phyloP scores from a whole-genome alignment of 2,329 filamentous ascomycete species.

The Talaromyces sp. region DNA sequence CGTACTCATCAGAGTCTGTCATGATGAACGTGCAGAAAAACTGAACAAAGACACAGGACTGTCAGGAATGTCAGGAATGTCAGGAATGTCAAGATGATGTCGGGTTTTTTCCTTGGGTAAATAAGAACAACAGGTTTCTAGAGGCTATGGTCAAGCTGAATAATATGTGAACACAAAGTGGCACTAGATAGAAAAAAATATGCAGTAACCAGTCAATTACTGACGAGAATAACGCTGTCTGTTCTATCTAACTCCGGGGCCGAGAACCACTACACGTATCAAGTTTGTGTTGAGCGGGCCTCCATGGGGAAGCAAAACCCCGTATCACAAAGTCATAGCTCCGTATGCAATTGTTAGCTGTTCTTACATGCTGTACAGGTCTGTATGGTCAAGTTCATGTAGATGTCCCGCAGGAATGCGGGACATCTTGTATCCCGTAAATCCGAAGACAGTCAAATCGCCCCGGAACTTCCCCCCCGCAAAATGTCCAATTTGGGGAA shows the following conservation, averaged over 20 bases:
- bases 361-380: not conserved
- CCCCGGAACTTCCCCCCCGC: not conserved
- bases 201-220: not conserved
- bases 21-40: not conserved
- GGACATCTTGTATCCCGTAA: not conserved
- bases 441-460: not conserved
- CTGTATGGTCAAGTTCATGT: not conserved
- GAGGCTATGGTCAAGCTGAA: not conserved
- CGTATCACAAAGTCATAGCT: not conserved
- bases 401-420: not conserved
- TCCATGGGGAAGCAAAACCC: not conserved
- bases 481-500: not conserved
- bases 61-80: not conserved
- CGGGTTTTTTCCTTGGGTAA: not conserved
- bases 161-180: not conserved
- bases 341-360: not conserved
- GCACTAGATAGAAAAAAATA: not conserved
- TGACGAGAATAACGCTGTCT: not conserved
- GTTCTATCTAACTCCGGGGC: not conserved
- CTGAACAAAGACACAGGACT: not conserved
- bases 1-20: conserved; percentile 12
- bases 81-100: not conserved
- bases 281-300: not conserved
- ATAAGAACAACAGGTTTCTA: not conserved
- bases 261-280: not conserved